Conservation (phyloP, 2,329 filamentous ascomycete genomes). For the Colletotrichum melonis region DNA sequence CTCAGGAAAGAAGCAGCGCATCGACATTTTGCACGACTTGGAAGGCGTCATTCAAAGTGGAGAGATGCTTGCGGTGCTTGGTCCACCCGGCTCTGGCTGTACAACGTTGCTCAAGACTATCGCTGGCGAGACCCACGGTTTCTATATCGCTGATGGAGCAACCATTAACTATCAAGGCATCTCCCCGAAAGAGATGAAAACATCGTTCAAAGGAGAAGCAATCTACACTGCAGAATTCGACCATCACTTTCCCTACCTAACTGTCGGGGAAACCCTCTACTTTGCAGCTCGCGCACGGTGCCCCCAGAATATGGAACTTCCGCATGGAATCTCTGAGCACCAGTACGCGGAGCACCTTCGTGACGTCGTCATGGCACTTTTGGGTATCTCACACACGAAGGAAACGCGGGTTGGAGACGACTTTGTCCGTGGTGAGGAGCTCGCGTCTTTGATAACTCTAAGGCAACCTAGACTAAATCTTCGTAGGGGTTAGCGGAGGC, state of each 20-base stretch:
- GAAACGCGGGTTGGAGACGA: conserved; percentile 66
- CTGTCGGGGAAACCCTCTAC: conserved; percentile 69
- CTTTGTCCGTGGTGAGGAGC: conserved; percentile 53
- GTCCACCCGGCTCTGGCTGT: conserved; percentile 66
- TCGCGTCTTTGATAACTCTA: too few species aligned
- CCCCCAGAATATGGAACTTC: conserved; percentile 56
- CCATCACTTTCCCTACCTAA: conserved; percentile 69
- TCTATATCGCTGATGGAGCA: conserved; percentile 47
- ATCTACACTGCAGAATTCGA: conserved; percentile 77
- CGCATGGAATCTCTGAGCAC: conserved; percentile 51
- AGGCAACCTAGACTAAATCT: too few species aligned
- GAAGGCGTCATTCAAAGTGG: conserved; percentile 64
- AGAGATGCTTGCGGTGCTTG: conserved; percentile 68
- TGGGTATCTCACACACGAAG: conserved; percentile 65
- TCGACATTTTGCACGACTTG: conserved; percentile 61
- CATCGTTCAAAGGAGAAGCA: conserved; percentile 63
- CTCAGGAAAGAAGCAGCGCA: conserved; percentile 38
- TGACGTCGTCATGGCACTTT: conserved; percentile 65
- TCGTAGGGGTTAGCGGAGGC: conserved; percentile 59
- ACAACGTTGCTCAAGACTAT: conserved; percentile 77
- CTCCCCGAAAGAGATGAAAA: conserved; percentile 3
- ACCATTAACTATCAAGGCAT: conserved; percentile 34
- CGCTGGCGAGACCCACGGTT: conserved; percentile 71
- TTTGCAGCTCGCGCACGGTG: conserved; percentile 69
- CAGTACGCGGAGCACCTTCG: conserved; percentile 59